Conservation (phyloP, 73 alveolate genomes). For the Paramecium pentaurelia region DNA sequence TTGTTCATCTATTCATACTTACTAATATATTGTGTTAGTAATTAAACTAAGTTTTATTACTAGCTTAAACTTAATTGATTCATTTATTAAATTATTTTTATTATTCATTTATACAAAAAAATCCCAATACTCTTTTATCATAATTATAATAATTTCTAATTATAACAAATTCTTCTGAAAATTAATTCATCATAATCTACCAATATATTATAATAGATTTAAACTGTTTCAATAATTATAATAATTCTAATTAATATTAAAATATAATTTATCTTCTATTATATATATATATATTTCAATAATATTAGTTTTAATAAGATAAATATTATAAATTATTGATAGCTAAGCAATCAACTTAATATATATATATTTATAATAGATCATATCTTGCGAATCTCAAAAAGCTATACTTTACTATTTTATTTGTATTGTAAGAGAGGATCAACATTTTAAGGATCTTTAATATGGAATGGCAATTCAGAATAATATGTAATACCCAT, state of each 20-base stretch:
- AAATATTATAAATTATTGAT: neutral
- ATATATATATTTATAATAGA: neutral
- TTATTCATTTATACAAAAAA: neutral
- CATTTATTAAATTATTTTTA: neutral
- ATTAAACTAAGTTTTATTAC: neutral
- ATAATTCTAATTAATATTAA: too few species aligned
- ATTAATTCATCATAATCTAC: neutral
- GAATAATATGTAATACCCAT: conserved; percentile 49
- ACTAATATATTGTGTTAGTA: neutral
- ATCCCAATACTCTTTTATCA: neutral
- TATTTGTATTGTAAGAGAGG: conserved; percentile 46
- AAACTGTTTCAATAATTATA: neutral
- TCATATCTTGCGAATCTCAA: conserved; percentile 48
- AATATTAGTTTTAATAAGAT: neutral
- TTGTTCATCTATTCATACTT: neutral
- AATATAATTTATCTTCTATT: too few species aligned
- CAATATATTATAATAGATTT: too few species aligned
- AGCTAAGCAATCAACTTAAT: neutral
- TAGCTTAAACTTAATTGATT: neutral
- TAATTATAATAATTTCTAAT: too few species aligned
- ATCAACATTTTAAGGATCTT: conserved; percentile 7
- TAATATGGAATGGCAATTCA: neutral
- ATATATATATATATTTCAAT: too few species aligned
- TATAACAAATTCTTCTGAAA: too few species aligned
- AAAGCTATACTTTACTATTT: neutral